Base-by-base conservation (phyloP, 2,329 filamentous ascomycete genomes). In the Fusarium equiseti region DNA sequence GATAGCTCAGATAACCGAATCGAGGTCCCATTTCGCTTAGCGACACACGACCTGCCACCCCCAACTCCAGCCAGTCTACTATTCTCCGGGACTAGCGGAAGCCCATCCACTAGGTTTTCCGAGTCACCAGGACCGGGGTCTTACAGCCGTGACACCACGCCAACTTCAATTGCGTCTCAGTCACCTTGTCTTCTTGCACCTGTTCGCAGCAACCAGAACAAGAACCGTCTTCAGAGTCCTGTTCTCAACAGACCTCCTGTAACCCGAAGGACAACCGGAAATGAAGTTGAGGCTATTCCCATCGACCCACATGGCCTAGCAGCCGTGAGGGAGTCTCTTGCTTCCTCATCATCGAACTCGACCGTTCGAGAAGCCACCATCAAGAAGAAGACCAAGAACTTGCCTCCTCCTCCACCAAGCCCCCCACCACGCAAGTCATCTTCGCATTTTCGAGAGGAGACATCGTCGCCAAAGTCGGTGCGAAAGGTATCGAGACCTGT, bases 141-240 rank as follows among this genome's bases (percentile, higher is more conserved):
- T 8, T 94, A 93, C 79, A 94, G 92, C 76, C 87, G 92, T 68
- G 91, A 92, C 63, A 94, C 92, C 1, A 94, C 92, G 5, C 92
- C 92, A 9, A 94, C 91, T 7, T 94, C 92, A 12, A 90, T 92
- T 68, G 91, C 90, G 10, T 94, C 92, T 2, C 90, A 91, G 73
- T 94, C 91, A 18, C 91, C 92, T 6, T 86, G 88, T 5, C 79
- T 91, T 7, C 80, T 88, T 77, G 85, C 75, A 66, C 87, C 80
- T 57, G 83, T 78, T 66, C 84, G 80, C 66, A 83, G 77, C 71
- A 84, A 79, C 27, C 80, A 82, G 52, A 78, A 83, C n/a, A 85
- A 85, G 72, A 76, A 79, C 62, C 85, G 85, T 72, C 87, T 89
- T 77, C 81, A 80, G 58, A 91, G 88, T 74, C 88, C 86, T 49